Evolutionary conservation across 2,329 filamentous ascomycete genomes (phyloP).

Genomic region (Immersiporthe knoxdaviesiana): DNA sequence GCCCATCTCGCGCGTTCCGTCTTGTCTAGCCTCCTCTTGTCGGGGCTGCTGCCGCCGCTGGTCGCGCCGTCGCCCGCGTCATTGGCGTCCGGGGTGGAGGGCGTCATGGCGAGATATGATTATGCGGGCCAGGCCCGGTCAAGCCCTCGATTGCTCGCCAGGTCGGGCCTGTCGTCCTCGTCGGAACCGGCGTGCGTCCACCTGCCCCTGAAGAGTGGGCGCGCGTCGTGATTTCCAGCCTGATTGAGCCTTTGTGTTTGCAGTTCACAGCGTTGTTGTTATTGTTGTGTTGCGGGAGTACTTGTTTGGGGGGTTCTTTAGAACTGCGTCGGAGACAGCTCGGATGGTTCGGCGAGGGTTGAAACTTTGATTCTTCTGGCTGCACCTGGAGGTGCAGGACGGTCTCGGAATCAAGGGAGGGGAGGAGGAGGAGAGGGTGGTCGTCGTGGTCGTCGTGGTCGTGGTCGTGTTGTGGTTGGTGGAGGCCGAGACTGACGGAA

Average conservation of each 20-base stretch:
- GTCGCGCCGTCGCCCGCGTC: conserved; percentile 24
- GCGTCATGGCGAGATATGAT: conserved; percentile 42
- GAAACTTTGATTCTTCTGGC: background rate
- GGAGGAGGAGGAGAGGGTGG: background rate
- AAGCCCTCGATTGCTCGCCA: conserved; percentile 47
- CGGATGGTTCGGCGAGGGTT: background rate
- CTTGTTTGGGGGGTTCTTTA: background rate
- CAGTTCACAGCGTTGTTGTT: background rate
- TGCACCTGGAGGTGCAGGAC: background rate
- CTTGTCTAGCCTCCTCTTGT: conserved; percentile 52
- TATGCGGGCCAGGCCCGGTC: conserved; percentile 49
- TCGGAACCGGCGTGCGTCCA: conserved; percentile 35
- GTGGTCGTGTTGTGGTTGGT: conserved; percentile 1
- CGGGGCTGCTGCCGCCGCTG: conserved; percentile 32
- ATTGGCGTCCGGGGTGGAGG: conserved; percentile 21
- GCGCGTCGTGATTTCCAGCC: conserved; percentile 13
- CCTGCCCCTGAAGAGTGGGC: conserved; percentile 20
- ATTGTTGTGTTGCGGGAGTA: background rate
- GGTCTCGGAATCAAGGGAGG: background rate
- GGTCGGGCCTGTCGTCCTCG: conserved; percentile 40
- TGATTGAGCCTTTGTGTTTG: background rate
- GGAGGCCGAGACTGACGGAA: background rate
- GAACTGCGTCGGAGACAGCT: background rate
- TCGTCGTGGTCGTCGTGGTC: background rate
- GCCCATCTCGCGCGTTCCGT: conserved; percentile 92